Evolutionary conservation across 257 asterid genomes (phyloP).

Genomic region (Nicotiana knightiana): DNA sequence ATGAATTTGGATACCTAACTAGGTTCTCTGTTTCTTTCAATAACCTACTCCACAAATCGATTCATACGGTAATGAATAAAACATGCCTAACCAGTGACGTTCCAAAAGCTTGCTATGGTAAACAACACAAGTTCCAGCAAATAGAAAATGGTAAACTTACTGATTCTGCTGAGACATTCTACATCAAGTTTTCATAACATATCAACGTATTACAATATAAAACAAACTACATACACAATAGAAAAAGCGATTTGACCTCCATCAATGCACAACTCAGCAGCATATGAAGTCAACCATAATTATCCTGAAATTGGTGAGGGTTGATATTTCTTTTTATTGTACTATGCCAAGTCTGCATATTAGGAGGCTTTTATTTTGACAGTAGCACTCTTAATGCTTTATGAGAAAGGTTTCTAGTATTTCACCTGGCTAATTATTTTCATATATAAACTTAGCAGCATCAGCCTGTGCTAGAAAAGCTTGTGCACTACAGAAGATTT

Average conservation of each 20-base stretch:
- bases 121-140: not conserved
- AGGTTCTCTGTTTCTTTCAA: too few species aligned
- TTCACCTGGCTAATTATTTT: not conserved
- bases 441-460: not conserved
- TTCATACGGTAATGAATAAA: not conserved
- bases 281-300: conserved; percentile 32
- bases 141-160: not conserved
- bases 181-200: conserved; percentile 2
- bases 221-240: not conserved
- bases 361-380: not conserved
- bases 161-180: not conserved
- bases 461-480: conserved; percentile 27
- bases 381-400: not conserved
- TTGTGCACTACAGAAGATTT: conserved; percentile 19
- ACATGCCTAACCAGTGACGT: not conserved
- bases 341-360: not conserved
- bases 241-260: conserved; percentile 1
- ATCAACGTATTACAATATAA: not conserved
- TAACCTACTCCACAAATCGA: too few species aligned
- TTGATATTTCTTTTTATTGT: not conserved
- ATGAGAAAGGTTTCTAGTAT: not conserved
- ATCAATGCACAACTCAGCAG: conserved; percentile 16
- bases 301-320: conserved; percentile 42
- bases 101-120: not conserved
- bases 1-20: too few species aligned